Evolutionary conservation across 768 basidiomycete species (phyloP).

Genomic region (Exidia glandulosa): DNA sequence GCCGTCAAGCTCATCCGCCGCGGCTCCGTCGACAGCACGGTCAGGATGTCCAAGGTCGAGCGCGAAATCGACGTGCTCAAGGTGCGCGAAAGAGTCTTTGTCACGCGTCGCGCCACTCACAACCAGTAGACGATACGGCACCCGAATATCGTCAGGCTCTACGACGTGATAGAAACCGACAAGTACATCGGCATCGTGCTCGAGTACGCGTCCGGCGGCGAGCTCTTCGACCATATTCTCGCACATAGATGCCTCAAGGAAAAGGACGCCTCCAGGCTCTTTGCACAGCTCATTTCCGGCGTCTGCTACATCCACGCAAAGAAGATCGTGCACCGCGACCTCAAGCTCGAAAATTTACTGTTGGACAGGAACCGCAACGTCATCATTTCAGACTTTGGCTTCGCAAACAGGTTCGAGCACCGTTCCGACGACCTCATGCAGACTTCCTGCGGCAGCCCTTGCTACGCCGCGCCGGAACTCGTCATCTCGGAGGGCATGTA

Average conservation of each 20-base stretch:
- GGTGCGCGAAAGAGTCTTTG: slow-evolving; percentile 37
- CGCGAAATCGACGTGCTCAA: slow-evolving; percentile 94
- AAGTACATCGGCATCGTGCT: slow-evolving; percentile 99
- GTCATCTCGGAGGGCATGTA: slow-evolving; percentile 97
- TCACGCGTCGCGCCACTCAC: slow-evolving; percentile 10
- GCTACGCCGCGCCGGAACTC: slow-evolving; percentile 96
- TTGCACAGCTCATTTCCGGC: slow-evolving; percentile 95
- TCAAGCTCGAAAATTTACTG: slow-evolving; percentile 96
- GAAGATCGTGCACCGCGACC: slow-evolving; percentile 98
- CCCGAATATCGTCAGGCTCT: slow-evolving; percentile 94
- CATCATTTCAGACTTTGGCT: slow-evolving; percentile 99
- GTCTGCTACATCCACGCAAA: slow-evolving; percentile 99
- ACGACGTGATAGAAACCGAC: slow-evolving; percentile 98
- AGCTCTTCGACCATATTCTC: slow-evolving; percentile 97
- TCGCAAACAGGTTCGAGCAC: slow-evolving; percentile 95
- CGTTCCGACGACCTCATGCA: slow-evolving; percentile 93
- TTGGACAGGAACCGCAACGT: slow-evolving; percentile 96
- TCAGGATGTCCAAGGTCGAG: slow-evolving; percentile 90
- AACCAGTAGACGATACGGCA: slow-evolving; percentile 72
- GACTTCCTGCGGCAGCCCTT: slow-evolving; percentile 92
- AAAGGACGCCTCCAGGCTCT: slow-evolving; percentile 87
- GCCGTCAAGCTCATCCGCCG: slow-evolving; percentile 94
- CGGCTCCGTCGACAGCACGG: slow-evolving; percentile 77
- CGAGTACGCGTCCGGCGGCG: slow-evolving; percentile 96
- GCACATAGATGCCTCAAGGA: slow-evolving; percentile 95